Percentiles rank a stretch among this genome's conserved stretches.
phyloP scores from a whole-genome alignment of 768 basidiomycete species.

The Saitozyma sp. region DNA sequence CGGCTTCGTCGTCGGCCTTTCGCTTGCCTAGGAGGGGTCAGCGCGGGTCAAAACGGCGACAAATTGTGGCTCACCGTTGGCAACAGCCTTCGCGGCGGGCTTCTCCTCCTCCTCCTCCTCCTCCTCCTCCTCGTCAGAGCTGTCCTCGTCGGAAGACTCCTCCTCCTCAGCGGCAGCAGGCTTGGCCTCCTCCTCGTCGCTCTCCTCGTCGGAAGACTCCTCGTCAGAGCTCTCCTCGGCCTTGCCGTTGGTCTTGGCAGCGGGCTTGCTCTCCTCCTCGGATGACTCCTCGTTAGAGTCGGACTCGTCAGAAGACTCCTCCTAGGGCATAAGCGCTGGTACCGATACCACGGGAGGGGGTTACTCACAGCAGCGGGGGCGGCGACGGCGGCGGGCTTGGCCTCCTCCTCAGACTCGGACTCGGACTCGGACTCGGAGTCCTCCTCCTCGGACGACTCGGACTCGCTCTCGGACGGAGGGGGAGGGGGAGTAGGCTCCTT shows the following conservation, averaged over 20 bases:
- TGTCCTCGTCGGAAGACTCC: not conserved
- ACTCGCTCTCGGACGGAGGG: constrained; percentile 6
- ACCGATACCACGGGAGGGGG: constrained; percentile 12
- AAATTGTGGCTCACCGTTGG: constrained; percentile 4
- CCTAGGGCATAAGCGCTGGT: constrained; percentile 33
- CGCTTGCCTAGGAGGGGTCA: constrained; percentile 63
- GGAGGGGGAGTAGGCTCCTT: constrained; percentile 14
- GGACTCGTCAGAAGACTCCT: constrained; percentile 50
- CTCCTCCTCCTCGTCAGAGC: constrained; percentile 1
- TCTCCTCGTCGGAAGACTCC: constrained; percentile 31
- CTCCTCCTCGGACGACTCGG: not conserved
- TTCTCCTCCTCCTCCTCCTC: constrained; percentile 10
- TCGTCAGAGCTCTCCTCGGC: constrained; percentile 20
- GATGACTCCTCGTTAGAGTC: constrained; percentile 40
- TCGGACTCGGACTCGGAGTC: constrained; percentile 5
- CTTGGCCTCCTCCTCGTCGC: constrained; percentile 55
- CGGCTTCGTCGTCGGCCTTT: constrained; percentile 69
- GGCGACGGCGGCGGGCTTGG: constrained; percentile 28
- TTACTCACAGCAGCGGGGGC: constrained; percentile 20
- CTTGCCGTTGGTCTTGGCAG: constrained; percentile 20
- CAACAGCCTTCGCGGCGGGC: constrained; percentile 1
- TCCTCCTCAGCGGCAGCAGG: constrained; percentile 36
- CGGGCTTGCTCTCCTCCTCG: constrained; percentile 33
- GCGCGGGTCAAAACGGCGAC: constrained; percentile 9
- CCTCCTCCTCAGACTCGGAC: constrained; percentile 10